Percentiles rank a stretch among this genome's conserved stretches.
Evolutionary conservation across 768 basidiomycete genomes (phyloP).

Genomic region (Psilocybe azurescens): DNA sequence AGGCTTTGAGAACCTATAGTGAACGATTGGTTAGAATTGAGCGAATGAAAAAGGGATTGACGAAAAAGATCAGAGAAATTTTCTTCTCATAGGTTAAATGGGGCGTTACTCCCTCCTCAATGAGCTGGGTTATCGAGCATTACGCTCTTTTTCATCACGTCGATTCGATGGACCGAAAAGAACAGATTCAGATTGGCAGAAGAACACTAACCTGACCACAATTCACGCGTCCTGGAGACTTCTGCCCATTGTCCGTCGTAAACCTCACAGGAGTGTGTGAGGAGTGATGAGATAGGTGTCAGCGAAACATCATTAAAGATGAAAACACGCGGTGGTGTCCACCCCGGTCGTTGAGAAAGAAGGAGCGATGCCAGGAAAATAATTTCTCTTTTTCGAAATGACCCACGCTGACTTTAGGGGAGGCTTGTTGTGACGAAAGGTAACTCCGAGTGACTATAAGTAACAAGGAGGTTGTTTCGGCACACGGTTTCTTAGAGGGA

Average conservation of each 20-base stretch:
- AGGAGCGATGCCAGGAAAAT: not conserved
- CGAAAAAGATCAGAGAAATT: conserved; percentile 42
- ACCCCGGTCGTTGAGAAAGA: not conserved
- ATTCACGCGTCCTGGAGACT: not conserved
- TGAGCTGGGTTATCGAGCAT: conserved; percentile 94
- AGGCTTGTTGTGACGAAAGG: too few species aligned
- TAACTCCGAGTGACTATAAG: too few species aligned
- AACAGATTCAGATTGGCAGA: not conserved
- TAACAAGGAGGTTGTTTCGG: too few species aligned
- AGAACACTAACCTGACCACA: not conserved
- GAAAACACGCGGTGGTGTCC: not conserved
- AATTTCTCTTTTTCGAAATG: not conserved
- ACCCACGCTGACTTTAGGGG: conserved; percentile 10
- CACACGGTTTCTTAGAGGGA: too few species aligned
- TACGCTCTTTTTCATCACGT: conserved; percentile 77
- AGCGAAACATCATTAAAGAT: not conserved
- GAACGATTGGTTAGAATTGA: conserved; percentile 1
- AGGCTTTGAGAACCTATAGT: not conserved
- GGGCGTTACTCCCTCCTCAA: conserved; percentile 95
- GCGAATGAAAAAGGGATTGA: not conserved
- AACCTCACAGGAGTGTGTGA: too few species aligned
- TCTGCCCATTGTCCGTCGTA: not conserved
- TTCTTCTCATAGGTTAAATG: conserved; percentile 70
- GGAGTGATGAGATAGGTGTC: too few species aligned
- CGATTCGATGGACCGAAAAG: not conserved